Conservation (phyloP, 2,329 filamentous ascomycete genomes). For the Celoporthe dispersa region DNA sequence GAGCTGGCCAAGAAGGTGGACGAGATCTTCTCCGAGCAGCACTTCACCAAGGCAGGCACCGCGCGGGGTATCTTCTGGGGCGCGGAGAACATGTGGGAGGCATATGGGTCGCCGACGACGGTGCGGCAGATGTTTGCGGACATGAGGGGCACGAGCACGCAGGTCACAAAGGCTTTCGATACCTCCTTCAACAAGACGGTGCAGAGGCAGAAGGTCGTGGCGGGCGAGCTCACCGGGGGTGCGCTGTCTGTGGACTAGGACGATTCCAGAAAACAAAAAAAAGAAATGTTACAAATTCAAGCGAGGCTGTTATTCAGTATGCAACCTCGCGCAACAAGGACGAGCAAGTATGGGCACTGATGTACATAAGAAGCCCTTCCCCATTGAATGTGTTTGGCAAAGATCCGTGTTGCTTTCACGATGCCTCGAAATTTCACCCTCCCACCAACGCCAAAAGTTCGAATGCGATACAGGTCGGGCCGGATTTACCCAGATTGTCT, state of each 20-base stretch:
- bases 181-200: slow-evolving; percentile 50
- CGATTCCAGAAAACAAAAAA: neutral
- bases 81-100: slow-evolving; percentile 58
- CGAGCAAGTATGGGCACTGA: slow-evolving; percentile 1
- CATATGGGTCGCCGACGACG: slow-evolving; percentile 50
- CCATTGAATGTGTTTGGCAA: slow-evolving; percentile 29
- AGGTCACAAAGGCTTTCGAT: slow-evolving; percentile 43
- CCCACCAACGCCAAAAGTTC: slow-evolving; percentile 32
- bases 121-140: slow-evolving; percentile 51
- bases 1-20: slow-evolving; percentile 78
- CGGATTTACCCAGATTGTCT: slow-evolving; percentile 8
- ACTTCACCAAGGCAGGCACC: slow-evolving; percentile 50
- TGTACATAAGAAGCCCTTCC: slow-evolving; percentile 9
- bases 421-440: slow-evolving; percentile 28
- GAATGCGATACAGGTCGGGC: slow-evolving; percentile 26
- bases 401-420: slow-evolving; percentile 31
- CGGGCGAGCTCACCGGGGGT: slow-evolving; percentile 64
- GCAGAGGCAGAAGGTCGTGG: slow-evolving; percentile 56
- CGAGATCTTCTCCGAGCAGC: slow-evolving; percentile 71
- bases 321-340: neutral
- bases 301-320: neutral
- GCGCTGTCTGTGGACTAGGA: slow-evolving; percentile 36
- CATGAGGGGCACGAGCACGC: slow-evolving; percentile 38
- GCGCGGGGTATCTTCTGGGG: slow-evolving; percentile 35
- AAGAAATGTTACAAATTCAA: neutral